These are phyloP conservation scores for Rhynchosporium graminicola DNA, from an alignment of 2,329 filamentous ascomycete species.

Conservation along the genomic window DNA sequence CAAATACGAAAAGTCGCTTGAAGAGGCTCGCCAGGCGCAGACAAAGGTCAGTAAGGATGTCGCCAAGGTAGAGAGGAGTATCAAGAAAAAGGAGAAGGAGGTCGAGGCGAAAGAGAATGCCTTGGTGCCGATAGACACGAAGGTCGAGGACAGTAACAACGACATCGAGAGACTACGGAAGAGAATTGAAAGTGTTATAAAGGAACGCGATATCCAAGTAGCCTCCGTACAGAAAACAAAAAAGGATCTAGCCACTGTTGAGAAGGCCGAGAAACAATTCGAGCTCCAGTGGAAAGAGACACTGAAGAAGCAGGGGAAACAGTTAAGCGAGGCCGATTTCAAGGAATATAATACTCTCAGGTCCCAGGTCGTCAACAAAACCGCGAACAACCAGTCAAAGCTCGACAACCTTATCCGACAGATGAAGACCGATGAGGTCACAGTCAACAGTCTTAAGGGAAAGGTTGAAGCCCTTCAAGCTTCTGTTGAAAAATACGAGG, in stretches of 20 bases:
- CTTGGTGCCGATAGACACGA: conserved; percentile 88
- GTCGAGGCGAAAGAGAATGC: conserved; percentile 85
- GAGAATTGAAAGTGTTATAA: conserved; percentile 69
- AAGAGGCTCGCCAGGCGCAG: conserved; percentile 82
- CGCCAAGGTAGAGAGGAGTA: conserved; percentile 77
- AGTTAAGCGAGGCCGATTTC: conserved; percentile 81
- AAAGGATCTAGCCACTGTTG: conserved; percentile 79
- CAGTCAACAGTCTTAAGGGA: conserved; percentile 83
- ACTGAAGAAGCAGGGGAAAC: conserved; percentile 82
- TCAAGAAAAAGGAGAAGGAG: conserved; percentile 81
- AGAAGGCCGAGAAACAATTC: conserved; percentile 86
- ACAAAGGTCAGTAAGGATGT: conserved; percentile 74
- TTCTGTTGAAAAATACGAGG: conserved; percentile 70
- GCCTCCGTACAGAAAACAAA: conserved; percentile 70
- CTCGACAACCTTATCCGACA: conserved; percentile 86
- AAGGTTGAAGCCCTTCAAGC: conserved; percentile 80
- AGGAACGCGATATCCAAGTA: conserved; percentile 74
- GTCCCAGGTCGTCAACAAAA: conserved; percentile 80
- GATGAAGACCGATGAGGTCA: conserved; percentile 87
- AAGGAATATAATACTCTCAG: conserved; percentile 86
- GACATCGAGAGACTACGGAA: conserved; percentile 69
- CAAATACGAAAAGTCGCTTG: conserved; percentile 76
- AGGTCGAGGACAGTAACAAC: conserved; percentile 75
- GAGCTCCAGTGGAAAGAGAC: conserved; percentile 84
- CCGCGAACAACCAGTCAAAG: conserved; percentile 77